These are phyloP conservation scores for Stephania cephalantha DNA, from an alignment of 164 flowering plant genomes.

Conservation along the genomic window DNA sequence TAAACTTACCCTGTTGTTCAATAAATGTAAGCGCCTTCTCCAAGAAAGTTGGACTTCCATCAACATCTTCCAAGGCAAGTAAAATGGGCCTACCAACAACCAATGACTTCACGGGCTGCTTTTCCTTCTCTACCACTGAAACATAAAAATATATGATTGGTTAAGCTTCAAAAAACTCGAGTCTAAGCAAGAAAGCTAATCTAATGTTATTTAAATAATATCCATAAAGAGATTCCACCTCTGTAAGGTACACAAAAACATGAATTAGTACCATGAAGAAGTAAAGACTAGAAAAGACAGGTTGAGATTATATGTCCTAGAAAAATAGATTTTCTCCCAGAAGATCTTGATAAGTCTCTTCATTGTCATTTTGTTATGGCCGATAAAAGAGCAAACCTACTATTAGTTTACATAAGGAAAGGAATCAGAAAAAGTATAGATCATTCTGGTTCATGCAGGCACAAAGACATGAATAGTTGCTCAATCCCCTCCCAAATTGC, in stretches of 20 bases:
- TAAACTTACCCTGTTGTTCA: conserved; percentile 60
- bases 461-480: background rate
- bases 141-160: background rate
- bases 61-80: conserved; percentile 82
- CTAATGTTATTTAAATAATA: background rate
- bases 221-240: background rate
- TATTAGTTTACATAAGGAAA: too few species aligned
- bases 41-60: conserved; percentile 83
- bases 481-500: background rate
- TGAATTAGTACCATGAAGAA: background rate
- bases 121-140: conserved; percentile 37
- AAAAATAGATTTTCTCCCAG: background rate
- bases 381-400: background rate
- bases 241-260: background rate
- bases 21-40: conserved; percentile 78
- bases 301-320: too few species aligned
- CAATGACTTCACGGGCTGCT: conserved; percentile 35
- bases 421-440: too few species aligned
- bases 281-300: background rate
- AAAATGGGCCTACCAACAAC: conserved; percentile 74
- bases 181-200: background rate
- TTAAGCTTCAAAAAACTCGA: conserved; percentile 8
- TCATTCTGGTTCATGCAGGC: background rate
- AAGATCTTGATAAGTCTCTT: background rate
- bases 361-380: background rate